Evolutionary conservation across 1,139 yeast species (phyloP).

Genomic region (Geotrichum klebahnii): DNA sequence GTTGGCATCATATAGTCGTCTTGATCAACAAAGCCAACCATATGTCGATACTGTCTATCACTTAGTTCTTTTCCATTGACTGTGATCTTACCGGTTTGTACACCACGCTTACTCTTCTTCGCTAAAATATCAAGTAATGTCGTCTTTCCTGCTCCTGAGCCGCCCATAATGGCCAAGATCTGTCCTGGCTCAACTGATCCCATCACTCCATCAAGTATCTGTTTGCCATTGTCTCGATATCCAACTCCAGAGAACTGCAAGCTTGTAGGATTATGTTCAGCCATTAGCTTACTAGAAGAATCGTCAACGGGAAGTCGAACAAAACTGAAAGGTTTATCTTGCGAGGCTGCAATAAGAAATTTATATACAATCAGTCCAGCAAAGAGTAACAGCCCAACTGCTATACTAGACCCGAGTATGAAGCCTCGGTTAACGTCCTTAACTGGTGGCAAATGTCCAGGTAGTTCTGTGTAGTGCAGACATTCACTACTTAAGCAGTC

Average conservation of each 20-base stretch:
- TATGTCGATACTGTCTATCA: constrained; percentile 51
- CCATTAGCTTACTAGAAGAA: constrained; percentile 38
- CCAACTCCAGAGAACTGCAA: constrained; percentile 69
- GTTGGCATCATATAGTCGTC: constrained; percentile 90
- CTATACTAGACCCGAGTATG: constrained; percentile 50
- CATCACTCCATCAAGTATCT: constrained; percentile 57
- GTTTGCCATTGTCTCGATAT: constrained; percentile 55
- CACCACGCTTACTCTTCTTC: constrained; percentile 76
- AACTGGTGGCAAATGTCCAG: constrained; percentile 72
- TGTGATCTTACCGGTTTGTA: constrained; percentile 57
- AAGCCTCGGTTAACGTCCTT: constrained; percentile 51
- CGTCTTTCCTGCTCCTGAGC: constrained; percentile 97
- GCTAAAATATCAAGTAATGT: constrained; percentile 88
- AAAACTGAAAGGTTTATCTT: constrained; percentile 27
- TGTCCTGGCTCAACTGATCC: constrained; percentile 85
- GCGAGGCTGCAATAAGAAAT: constrained; percentile 31
- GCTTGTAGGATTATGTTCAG: constrained; percentile 65
- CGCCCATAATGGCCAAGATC: constrained; percentile 94
- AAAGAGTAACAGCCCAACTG: constrained; percentile 39
- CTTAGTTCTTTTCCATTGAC: constrained; percentile 58
- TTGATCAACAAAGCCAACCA: constrained; percentile 95
- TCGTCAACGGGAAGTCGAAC: constrained; percentile 40
- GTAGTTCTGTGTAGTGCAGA: constrained; percentile 84
- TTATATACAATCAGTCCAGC: constrained; percentile 48
- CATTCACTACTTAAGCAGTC: constrained; percentile 86